phyloP scores from a whole-genome alignment of 441 rosid species.

The Flueggea neowawraea region DNA sequence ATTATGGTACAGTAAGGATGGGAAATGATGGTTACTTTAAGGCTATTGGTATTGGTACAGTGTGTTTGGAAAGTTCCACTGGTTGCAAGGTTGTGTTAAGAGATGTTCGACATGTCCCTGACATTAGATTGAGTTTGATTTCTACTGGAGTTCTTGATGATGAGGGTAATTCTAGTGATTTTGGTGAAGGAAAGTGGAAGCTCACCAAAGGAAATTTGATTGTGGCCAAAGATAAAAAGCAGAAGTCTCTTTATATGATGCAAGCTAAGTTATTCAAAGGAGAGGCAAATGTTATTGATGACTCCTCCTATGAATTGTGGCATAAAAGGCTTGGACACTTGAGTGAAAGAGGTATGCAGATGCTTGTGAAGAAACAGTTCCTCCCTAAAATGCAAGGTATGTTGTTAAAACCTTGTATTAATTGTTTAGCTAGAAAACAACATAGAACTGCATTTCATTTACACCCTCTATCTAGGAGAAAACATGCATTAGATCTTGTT shows the following conservation, averaged over 20 bases:
- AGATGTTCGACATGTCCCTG: neutral
- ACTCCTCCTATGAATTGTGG: neutral
- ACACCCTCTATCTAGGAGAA: no score
- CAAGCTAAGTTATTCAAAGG: neutral
- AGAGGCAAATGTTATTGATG: neutral
- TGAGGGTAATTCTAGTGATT: neutral
- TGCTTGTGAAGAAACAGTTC: neutral
- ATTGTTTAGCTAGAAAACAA: neutral
- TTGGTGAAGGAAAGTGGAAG: constrained; percentile 2
- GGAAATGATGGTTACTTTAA: neutral
- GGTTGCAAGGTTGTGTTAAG: neutral
- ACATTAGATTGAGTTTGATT: neutral
- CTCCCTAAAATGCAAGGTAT: neutral
- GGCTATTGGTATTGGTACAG: neutral
- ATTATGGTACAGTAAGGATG: constrained; percentile 1
- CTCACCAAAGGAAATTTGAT: neutral
- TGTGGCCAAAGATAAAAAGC: neutral
- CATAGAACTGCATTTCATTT: neutral
- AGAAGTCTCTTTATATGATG: neutral
- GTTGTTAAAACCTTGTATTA: neutral
- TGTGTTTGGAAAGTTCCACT: neutral
- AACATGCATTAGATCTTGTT: no score
- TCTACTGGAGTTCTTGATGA: neutral
- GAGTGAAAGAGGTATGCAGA: neutral
- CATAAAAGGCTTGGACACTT: neutral